phyloP scores from a whole-genome alignment of 2,329 filamentous ascomycete genomes.

The Sporothrix dimorphospora region DNA sequence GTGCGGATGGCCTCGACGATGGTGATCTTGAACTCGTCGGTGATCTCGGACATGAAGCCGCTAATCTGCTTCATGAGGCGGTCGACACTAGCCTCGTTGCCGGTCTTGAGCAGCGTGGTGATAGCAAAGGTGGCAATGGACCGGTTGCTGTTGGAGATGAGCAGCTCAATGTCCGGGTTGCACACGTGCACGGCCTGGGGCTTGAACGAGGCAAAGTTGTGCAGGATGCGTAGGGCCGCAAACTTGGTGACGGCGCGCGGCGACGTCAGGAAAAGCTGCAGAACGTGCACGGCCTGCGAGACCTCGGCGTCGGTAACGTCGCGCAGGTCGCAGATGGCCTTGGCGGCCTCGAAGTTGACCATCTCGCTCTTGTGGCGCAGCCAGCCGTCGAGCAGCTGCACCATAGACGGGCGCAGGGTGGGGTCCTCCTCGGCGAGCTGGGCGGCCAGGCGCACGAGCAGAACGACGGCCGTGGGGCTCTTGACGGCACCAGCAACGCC shows the following conservation, averaged over 20 bases:
- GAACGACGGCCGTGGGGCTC: constrained; percentile 88
- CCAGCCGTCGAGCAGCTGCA: constrained; percentile 94
- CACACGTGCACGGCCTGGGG: constrained; percentile 88
- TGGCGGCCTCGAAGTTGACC: constrained; percentile 99
- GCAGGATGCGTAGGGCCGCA: constrained; percentile 91
- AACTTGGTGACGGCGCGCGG: constrained; percentile 97
- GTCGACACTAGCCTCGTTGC: constrained; percentile 96
- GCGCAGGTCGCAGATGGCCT: constrained; percentile 93
- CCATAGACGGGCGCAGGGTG: constrained; percentile 91
- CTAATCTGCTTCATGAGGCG: constrained; percentile 98
- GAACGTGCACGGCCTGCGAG: constrained; percentile 86
- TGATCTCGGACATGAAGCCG: constrained; percentile 98
- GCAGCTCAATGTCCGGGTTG: constrained; percentile 95
- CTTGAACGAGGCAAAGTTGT: constrained; percentile 96
- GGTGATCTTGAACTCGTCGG: constrained; percentile 99
- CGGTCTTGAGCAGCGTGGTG: constrained; percentile 95
- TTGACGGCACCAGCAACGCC: constrained; percentile 88
- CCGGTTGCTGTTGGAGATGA: constrained; percentile 96
- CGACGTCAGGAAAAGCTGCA: constrained; percentile 95
- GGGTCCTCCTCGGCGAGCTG: constrained; percentile 93
- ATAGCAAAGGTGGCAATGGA: constrained; percentile 98
- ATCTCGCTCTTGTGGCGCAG: constrained; percentile 98
- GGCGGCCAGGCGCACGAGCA: constrained; percentile 89
- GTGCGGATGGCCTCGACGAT: constrained; percentile 98
- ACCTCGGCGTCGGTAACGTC: constrained; percentile 93